Base-by-base conservation (phyloP, 345 rosid species). In the Bruguiera sexangula region DNA sequence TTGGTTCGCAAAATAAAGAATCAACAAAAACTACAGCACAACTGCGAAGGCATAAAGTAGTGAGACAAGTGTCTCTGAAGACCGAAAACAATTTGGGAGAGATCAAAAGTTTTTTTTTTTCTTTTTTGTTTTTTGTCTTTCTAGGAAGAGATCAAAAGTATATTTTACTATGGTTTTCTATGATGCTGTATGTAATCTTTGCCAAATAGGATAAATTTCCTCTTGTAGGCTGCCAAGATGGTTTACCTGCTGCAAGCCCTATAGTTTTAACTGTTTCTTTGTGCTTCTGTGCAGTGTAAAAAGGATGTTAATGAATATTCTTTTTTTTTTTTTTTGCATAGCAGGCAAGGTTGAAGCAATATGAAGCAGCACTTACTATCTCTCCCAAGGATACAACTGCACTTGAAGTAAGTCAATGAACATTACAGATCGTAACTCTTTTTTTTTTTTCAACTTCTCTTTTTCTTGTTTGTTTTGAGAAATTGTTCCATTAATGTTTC, bases 341-440 rank as follows among this genome's bases (percentile, higher is more conserved):
- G 71, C 96, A 94, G 98, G 79, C 72, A 76, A 86, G 86, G 85
- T 87, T 94, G 77, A 84, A 86, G 76, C 83, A 86, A 73, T 94
- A 81, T 67, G 96, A 94, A 77, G 85, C 81, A 65, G 83, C 71
- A 5, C 86, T 94, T 31, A 71, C 63, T 58, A 64, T 69, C 68
- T 81, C 88, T 60, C 93, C 97, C 21, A 80, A 80, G 74, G 97
- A 91, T 85, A 81, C 86, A 70, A 66, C 75, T 75, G 95, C 88
- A 46, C 87, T 89, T 60, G 97, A 94, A 82, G 98, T 94, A 81
- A 86, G 97, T 88, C 43, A 43, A 34, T 46, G 54, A 75, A 37
- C 29, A 31, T 46, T 55, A 7, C 22, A 10, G 39, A 30, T 39
- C n/a, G 20, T 51, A 43, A 16, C 65, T 18, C 0, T 16, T 69